Evolutionary conservation across 108 stramenopile species (phyloP), one percentile per base, ranked within the genome.

Genomic region (Aurantiochytrium sp.): DNA sequence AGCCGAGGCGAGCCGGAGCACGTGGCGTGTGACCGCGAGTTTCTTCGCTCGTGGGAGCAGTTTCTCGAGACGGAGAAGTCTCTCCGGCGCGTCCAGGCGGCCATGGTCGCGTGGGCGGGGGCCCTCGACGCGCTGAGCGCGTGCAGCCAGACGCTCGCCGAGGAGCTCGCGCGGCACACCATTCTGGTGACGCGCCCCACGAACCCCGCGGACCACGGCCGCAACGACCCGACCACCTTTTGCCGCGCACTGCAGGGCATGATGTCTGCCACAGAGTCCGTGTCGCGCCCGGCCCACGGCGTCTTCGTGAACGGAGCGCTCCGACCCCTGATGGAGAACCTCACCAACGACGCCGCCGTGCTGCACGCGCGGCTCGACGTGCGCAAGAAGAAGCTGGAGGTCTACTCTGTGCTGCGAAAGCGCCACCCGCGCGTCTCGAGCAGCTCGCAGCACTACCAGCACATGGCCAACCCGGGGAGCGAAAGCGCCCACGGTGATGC

Each of bases 71-170:
- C 42, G 24, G 45, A 81, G 39, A 41, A 24, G n/a, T 81, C 73
- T 6, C 45, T 81, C 17, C 39, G 39, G 12, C 8, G 73, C 6
- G 42, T 81, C 19, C 42, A 81, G 24, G 73, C 73, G 12, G 45
- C 73, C 6, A 81, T 81, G 73, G 73, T 48, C 6, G 73, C 73
- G 45, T 81, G 73, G 73, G 73, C 73, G 6, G 73, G 73, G 8
- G 73, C 73, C 36, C 73, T 81, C 27, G 73, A 81, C 32, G 73
- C 73, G 10, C 73, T 81, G 6, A 27, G 42, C 42, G 15, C 73
- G 42, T 81, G 73, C 45, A 48, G 42, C n/a, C 73, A 81, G 45
- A 48, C 73, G 39, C 73, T 81, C 39, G 73, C 73, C n/a, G 73
- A 81, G 24, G 73, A 81, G 45, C 73, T 81, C 30, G 73, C 73